Evolutionary conservation across 192 early-diverging fungal genomes (phyloP), one percentile per base, ranked within the genome.

Genomic region (Pecoramyces ruminantium): DNA sequence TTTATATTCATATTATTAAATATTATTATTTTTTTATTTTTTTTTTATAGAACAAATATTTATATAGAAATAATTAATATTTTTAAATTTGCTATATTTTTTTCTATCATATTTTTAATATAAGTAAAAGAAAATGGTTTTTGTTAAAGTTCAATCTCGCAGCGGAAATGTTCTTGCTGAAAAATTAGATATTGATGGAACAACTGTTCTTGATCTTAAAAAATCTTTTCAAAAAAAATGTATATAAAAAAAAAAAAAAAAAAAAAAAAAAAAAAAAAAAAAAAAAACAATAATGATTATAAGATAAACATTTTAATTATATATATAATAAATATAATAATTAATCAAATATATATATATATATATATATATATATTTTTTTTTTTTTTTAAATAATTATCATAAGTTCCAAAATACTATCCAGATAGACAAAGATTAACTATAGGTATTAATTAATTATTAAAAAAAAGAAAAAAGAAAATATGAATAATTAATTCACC

Each of bases 361-460:
- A n/a, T n/a, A n/a, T n/a, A n/a, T n/a, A n/a, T n/a, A n/a, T n/a
- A n/a, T n/a, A n/a, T n/a, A n/a, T n/a, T n/a, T 79, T 12, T 40
- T 30, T 29, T 34, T 77, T 27, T 28, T 80, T 40, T 40, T 15
- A 13, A 4, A 51, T 51, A 17, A 21, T 17, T 4, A 4, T 17
- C 6, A 21, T 21, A 51, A 87, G 86, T 90, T 15, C 88, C 90
- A 30, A 90, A 92, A 80, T 89, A 86, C 83, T 88, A 90, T 30
- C 88, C 92, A 15, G 90, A 93, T 80, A 92, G 96, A 80, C 96
- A 98, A 85, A 91, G 96, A 40, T 84, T 98, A 84, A 93, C 94
- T 14, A 87, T 87, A 11, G 86, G 83, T 79, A 81, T 39, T n/a
- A 78, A 79, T 78, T 79, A 15, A 77, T 29, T 16, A 18, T 0